Evolutionary conservation across 2,329 filamentous ascomycete genomes (phyloP), one percentile per base, ranked within the genome.

Genomic region (Pseudocercospora vitis): DNA sequence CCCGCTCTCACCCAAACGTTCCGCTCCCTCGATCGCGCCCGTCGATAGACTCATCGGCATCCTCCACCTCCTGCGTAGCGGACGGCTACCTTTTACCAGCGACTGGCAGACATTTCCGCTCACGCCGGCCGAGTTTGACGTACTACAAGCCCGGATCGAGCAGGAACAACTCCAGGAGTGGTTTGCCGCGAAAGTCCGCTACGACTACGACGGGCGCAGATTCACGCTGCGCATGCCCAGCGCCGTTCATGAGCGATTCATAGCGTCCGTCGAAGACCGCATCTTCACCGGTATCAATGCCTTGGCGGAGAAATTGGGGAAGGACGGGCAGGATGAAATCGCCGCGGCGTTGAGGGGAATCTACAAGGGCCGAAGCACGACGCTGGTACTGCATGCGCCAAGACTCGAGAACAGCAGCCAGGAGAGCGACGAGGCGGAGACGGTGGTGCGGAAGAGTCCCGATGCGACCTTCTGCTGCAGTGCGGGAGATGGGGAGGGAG

Each of bases 191-290:
- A 52, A 55, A 29, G 35, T 55, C 32, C 55, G 48, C 31, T 60
- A 40, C 44, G 57, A 57, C 31, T 58, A 58, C 55, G 48, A 55
- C 19, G 50, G 39, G 12, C 37, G 29, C n/a, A 23, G 42, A 9
- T 57, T 37, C n/a, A 46, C 28, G 1, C 51, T 61, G 44, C 58
- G 56, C 58, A 61, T 61, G 58, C 58, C 56, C 37, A 55, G 31
- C 11, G 33, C 23, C 3, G 44, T 52, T 9, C 58, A 59, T 53
- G 56, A 61, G 29, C 14, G 9, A 2, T 56, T 57, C 45, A 54
- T 48, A 16, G 48, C 21, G 12, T n/a, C 14, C 8, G 48, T 59
- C 4, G 45, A 48, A 6, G 33, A 40, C 16, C 24, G 19, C 1
- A 48, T 56, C 18, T 16, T 16, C 21, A 19, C 18, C 5, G 47